Conservation (phyloP, 495 filamentous ascomycete species). For the Cercophora sp. region DNA sequence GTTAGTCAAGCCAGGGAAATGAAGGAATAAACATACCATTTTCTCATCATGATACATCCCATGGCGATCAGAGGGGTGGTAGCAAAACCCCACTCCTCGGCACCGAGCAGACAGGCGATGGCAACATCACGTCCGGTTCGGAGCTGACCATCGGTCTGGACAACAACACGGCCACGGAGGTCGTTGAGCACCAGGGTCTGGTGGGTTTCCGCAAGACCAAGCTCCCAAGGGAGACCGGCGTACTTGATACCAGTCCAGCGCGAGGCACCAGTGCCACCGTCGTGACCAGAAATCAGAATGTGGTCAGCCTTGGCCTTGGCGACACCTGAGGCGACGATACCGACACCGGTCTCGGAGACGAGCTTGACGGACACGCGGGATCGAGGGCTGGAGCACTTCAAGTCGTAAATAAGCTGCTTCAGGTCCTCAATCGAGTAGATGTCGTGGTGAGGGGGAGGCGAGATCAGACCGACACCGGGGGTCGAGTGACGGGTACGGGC, state of each 20-base stretch:
- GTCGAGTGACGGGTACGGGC: slow-evolving; percentile 97
- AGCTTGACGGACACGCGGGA: slow-evolving; percentile 97
- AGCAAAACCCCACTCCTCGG: slow-evolving; percentile 98
- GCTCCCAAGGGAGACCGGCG: slow-evolving; percentile 95
- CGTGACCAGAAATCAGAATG: slow-evolving; percentile 95
- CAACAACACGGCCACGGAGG: slow-evolving; percentile 90
- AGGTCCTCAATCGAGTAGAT: slow-evolving; percentile 99
- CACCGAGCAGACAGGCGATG: slow-evolving; percentile 92
- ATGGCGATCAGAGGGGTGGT: slow-evolving; percentile 95
- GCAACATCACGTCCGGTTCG: slow-evolving; percentile 93
- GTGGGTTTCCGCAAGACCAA: slow-evolving; percentile 97
- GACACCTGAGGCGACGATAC: slow-evolving; percentile 97
- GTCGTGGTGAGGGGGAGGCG: slow-evolving; percentile 97
- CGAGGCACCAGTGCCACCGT: slow-evolving; percentile 96
- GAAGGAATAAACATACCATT: slow-evolving; percentile 37
- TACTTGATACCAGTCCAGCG: slow-evolving; percentile 99
- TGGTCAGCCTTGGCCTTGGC: slow-evolving; percentile 98
- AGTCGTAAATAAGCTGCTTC: slow-evolving; percentile 98
- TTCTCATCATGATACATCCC: slow-evolving; percentile 96
- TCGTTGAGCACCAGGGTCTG: slow-evolving; percentile 99
- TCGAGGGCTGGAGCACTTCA: slow-evolving; percentile 96
- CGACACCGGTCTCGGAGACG: slow-evolving; percentile 96
- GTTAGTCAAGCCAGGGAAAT: background rate
- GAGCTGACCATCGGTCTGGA: slow-evolving; percentile 96
- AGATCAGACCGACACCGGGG: slow-evolving; percentile 95